Base-by-base conservation (phyloP, 148 eudicot genomes). In the Camellia granthamiana region DNA sequence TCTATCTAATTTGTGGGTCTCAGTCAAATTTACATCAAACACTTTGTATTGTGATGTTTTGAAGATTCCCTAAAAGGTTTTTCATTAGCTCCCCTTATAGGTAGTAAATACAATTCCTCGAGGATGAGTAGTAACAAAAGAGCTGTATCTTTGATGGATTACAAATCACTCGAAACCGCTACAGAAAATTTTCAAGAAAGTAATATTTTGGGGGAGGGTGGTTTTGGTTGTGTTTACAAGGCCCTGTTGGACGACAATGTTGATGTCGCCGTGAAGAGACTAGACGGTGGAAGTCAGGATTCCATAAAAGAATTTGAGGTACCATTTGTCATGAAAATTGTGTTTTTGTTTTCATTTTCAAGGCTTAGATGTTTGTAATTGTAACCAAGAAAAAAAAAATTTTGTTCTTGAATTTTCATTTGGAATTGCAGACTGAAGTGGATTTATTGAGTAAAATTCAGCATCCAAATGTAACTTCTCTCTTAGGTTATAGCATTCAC, bases 161-260 rank as follows among this genome's bases (percentile, higher is more conserved):
- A 91, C 69, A 88, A 89, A 76, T 54, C 84, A 56, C 80, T 91
- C 42, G 94, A 91, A 85, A 74, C 83, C 8, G 89, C 91, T 3
- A 91, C 94, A 0, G 80, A 59, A 38, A 81, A 78, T 81, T 91
- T 91, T 18, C 61, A 84, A 21, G 88, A 91, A 72, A 72, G 76
- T 76, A 88, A 84, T 72, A 80, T 89, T 7, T 58, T 91, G 66
- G 92, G 94, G 42, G 87, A 73, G 55, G 92, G 94, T 49, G 92
- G 92, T 74, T 91, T 91, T 46, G 94, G 94, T 46, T 74, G 89
- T 56, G 94, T 91, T 11, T 91, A 91, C 82, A 86, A 85, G 84
- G 94, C 89, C 54, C 78, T 69, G 64, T 85, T 91, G 71, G 91
- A 84, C 66, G 83, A 81, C 68, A 78, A 84, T 68, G 78, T 72